Conservation (phyloP, 2,329 filamentous ascomycete species). For the Cladosporium cucumerinum region DNA sequence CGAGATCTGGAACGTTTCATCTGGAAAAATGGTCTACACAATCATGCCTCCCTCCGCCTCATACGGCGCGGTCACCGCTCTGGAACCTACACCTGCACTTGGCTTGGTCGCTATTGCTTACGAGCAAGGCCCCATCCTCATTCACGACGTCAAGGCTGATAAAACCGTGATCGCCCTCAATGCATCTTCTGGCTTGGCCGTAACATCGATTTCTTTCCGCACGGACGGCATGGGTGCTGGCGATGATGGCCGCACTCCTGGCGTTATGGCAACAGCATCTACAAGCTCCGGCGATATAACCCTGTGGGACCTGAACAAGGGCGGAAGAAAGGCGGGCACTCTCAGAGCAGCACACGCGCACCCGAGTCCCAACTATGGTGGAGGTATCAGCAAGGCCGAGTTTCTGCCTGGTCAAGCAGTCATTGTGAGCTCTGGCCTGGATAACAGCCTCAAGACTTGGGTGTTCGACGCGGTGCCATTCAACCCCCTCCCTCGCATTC, state of each 20-base stretch:
- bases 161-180: slow-evolving; percentile 61
- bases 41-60: slow-evolving; percentile 71
- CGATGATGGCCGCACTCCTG: slow-evolving; percentile 76
- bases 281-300: slow-evolving; percentile 79
- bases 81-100: slow-evolving; percentile 79
- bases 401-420: slow-evolving; percentile 88
- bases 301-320: slow-evolving; percentile 92
- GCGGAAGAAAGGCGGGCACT: slow-evolving; percentile 80
- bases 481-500: slow-evolving; percentile 75
- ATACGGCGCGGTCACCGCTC: slow-evolving; percentile 77
- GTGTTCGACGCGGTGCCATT: slow-evolving; percentile 93
- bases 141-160: slow-evolving; percentile 80
- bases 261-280: slow-evolving; percentile 91
- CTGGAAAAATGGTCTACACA: slow-evolving; percentile 84
- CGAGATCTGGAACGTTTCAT: slow-evolving; percentile 97
- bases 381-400: slow-evolving; percentile 81
- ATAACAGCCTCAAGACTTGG: slow-evolving; percentile 94
- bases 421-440: slow-evolving; percentile 81
- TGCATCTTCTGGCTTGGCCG: slow-evolving; percentile 56
- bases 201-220: slow-evolving; percentile 84
- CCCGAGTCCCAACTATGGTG: slow-evolving; percentile 65
- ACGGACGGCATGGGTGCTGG: slow-evolving; percentile 86
- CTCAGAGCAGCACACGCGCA: slow-evolving; percentile 85
- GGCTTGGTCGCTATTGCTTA: slow-evolving; percentile 87
- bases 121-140: slow-evolving; percentile 69